These are phyloP conservation scores for Rhododendron simsii DNA, from an alignment of 148 eudicot genomes.

Conservation along the genomic window DNA sequence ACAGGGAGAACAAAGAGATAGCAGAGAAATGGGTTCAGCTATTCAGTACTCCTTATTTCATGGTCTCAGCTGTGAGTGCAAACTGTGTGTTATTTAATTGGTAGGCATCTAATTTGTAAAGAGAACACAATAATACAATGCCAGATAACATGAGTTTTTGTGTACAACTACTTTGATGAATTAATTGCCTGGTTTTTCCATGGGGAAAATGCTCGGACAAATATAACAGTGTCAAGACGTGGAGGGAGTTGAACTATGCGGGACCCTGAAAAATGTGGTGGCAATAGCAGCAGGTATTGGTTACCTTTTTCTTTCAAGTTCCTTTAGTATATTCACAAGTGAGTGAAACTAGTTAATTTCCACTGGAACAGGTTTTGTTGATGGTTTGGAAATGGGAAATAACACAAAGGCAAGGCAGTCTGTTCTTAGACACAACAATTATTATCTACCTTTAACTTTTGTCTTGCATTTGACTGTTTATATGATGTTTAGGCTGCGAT, in stretches of 20 bases:
- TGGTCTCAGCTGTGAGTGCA: conserved; percentile 74
- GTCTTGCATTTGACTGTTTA: background rate
- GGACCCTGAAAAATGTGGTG: conserved; percentile 91
- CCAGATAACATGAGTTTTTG: background rate
- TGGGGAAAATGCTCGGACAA: background rate
- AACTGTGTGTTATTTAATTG: background rate
- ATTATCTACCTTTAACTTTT: background rate
- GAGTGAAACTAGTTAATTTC: background rate
- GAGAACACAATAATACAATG: background rate
- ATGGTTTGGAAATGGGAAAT: conserved; percentile 92
- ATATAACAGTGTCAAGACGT: conserved; percentile 74
- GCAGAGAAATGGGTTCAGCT: conserved; percentile 88
- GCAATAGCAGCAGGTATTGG: conserved; percentile 90
- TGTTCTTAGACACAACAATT: background rate
- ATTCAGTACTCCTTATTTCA: conserved; percentile 71
- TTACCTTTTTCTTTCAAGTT: background rate
- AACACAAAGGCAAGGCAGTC: conserved; percentile 67
- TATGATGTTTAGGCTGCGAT: conserved; percentile 74
- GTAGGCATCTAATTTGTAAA: background rate
- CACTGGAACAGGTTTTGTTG: conserved; percentile 71
- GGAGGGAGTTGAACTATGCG: conserved; percentile 97
- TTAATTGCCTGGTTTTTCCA: conserved; percentile 6
- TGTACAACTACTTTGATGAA: background rate
- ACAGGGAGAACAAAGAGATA: conserved; percentile 52
- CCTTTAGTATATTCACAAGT: background rate